Percentiles rank a stretch among this genome's conserved stretches.
These are phyloP conservation scores for Boletus reticuloceps DNA, from an alignment of 768 basidiomycete species.

Conservation along the genomic window DNA sequence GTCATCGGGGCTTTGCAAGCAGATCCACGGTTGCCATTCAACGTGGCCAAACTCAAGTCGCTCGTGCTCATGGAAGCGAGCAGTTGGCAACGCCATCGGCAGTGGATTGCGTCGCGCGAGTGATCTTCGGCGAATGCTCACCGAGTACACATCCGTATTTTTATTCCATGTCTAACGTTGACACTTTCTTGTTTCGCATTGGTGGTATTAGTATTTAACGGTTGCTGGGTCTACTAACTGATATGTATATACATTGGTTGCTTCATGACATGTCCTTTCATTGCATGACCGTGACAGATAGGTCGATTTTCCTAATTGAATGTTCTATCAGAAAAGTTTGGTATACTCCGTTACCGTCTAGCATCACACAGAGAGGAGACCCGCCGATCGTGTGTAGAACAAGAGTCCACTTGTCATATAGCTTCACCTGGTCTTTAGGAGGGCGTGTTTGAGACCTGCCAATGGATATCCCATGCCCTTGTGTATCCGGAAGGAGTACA, in stretches of 20 bases:
- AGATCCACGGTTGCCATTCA: constrained; percentile 37
- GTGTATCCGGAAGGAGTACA: constrained; percentile 32
- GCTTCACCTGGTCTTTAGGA: background rate
- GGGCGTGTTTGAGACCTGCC: background rate
- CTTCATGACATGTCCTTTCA: background rate
- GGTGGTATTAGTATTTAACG: background rate
- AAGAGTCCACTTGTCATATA: background rate
- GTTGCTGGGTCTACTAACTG: background rate
- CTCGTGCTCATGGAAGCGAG: constrained; percentile 39
- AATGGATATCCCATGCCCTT: constrained; percentile 6
- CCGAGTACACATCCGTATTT: background rate
- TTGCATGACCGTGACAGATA: no score
- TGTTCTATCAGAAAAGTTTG: no score
- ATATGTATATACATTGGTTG: background rate
- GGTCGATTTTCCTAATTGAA: no score
- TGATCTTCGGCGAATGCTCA: background rate
- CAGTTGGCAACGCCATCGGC: constrained; percentile 42
- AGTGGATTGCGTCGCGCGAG: constrained; percentile 34
- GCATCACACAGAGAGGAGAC: no score
- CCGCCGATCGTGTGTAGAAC: no score
- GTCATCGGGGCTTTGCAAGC: constrained; percentile 41
- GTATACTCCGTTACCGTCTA: no score
- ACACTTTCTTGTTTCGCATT: background rate
- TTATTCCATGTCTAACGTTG: background rate
- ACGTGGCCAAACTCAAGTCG: constrained; percentile 31